Evolutionary conservation across 225 moss, liverwort and hornwort genomes (phyloP).

Genomic region (Climacium dendroides): DNA sequence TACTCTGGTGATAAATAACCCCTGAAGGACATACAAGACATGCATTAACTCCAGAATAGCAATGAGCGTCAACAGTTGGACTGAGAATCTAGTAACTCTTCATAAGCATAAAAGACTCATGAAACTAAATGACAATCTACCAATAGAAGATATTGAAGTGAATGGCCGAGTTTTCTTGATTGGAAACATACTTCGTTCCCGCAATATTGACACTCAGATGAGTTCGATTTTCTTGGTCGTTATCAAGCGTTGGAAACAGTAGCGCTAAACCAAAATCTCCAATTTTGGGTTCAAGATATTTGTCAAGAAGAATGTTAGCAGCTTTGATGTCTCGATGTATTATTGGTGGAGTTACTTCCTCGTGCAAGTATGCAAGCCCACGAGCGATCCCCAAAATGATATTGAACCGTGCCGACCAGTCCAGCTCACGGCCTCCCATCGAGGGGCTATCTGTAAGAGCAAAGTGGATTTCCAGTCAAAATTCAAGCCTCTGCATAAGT

Average conservation of each 20-base stretch:
- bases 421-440: conserved; percentile 1
- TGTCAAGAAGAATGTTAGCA: conserved; percentile 41
- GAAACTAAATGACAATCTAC: not conserved
- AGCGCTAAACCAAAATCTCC: conserved; percentile 41
- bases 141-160: not conserved
- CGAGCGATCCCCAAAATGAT: conserved; percentile 25
- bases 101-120: not conserved
- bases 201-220: conserved; percentile 23
- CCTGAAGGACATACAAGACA: not conserved
- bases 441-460: conserved; percentile 14
- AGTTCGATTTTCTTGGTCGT: conserved; percentile 13
- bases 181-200: conserved; percentile 22
- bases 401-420: conserved; percentile 25
- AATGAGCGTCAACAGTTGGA: not conserved
- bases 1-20: conserved; percentile 45
- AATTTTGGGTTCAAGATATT: conserved; percentile 19
- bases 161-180: not conserved
- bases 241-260: conserved; percentile 18
- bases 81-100: not conserved
- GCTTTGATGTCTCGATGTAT: conserved; percentile 36
- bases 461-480: not conserved
- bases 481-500: not conserved
- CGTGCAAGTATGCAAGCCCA: conserved; percentile 24
- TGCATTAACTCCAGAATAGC: not conserved
- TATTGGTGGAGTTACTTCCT: conserved; percentile 28